Conservation (phyloP, 345 rosid genomes). For the Eucalyptus erythrocorys region DNA sequence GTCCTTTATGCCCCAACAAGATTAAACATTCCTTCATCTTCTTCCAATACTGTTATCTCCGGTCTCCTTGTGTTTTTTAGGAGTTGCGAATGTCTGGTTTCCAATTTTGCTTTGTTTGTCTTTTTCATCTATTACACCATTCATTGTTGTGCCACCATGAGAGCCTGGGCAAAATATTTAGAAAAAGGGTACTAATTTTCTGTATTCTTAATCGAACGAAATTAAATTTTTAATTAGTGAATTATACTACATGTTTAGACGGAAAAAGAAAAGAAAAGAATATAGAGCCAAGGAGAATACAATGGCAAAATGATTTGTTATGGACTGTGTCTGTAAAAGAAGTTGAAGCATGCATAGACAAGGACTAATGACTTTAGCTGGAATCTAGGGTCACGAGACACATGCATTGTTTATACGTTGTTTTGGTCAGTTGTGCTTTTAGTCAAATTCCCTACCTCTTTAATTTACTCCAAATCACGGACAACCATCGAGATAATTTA, state of each 20-base stretch:
- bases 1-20: too few relatives aligned
- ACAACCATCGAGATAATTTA: neutral
- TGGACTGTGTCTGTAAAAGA: neutral
- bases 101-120: too few relatives aligned
- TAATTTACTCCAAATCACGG: neutral
- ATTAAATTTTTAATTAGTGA: neutral
- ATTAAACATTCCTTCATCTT: too few relatives aligned
- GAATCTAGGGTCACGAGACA: neutral
- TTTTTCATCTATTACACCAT: too few relatives aligned
- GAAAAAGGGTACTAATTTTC: too few relatives aligned
- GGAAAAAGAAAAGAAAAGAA: too few relatives aligned
- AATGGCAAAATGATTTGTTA: neutral
- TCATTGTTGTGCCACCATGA: too few relatives aligned
- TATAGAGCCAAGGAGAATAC: neutral
- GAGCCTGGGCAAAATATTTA: too few relatives aligned
- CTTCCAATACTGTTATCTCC: too few relatives aligned
- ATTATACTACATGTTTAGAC: too few relatives aligned
- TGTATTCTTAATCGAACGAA: too few relatives aligned
- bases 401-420: neutral
- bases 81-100: fast-evolving
- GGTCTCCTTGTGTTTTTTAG: too few relatives aligned
- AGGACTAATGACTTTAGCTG: neutral
- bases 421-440: neutral
- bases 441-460: neutral
- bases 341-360: neutral